phyloP scores from a whole-genome alignment of 352 stramenopile species.

The Phytophthora capsici region DNA sequence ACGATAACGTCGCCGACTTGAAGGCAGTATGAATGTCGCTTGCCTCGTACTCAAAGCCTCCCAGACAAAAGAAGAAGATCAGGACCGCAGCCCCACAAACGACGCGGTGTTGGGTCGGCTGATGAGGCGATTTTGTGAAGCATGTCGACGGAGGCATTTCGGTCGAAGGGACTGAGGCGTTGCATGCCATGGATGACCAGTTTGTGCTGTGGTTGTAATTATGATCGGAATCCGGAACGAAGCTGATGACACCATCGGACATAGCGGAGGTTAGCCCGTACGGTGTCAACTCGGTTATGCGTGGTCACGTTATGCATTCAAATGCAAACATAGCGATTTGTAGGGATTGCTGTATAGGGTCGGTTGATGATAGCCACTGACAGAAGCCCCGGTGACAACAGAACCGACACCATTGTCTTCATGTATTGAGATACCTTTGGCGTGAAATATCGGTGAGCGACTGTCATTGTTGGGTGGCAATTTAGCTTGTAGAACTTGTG shows the following conservation, averaged over 20 bases:
- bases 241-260: slow-evolving; percentile 6
- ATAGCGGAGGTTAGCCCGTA: slow-evolving; percentile 21
- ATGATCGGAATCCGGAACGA: background rate
- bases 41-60: slow-evolving; percentile 8
- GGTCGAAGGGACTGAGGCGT: background rate
- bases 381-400: background rate
- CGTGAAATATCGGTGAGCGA: slow-evolving; percentile 15
- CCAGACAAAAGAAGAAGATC: slow-evolving; percentile 17
- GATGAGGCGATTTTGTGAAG: background rate
- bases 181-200: slow-evolving; percentile 19
- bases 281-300: slow-evolving; percentile 6
- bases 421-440: slow-evolving; percentile 6
- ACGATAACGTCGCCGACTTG: slow-evolving; percentile 7
- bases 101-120: slow-evolving; percentile 22
- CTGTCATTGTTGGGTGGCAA: background rate
- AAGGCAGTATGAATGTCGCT: slow-evolving; percentile 12
- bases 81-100: slow-evolving; percentile 20
- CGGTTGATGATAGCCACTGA: background rate
- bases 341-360: slow-evolving; percentile 7
- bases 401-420: slow-evolving; percentile 11
- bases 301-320: background rate
- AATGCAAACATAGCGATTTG: slow-evolving; percentile 12
- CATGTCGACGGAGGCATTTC: slow-evolving; percentile 8
- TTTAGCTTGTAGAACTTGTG: slow-evolving; percentile 13
- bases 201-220: slow-evolving; percentile 2